Percentiles rank a stretch among this genome's conserved stretches.
These are phyloP conservation scores for Uromyces viciae-fabae DNA, from an alignment of 1,284 basidiomycete genomes.

Conservation along the genomic window DNA sequence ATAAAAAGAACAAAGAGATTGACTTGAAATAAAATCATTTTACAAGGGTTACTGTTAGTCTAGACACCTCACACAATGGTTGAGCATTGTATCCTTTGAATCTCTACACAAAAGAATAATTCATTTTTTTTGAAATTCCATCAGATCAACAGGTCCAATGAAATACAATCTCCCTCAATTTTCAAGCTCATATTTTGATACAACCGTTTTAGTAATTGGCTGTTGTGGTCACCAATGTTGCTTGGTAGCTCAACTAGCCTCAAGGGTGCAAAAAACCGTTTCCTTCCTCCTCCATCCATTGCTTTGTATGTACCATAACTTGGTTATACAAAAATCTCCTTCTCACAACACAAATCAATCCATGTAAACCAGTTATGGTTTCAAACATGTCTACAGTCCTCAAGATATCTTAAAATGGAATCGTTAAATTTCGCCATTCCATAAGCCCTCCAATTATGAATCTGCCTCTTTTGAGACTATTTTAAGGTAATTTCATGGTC, in stretches of 20 bases:
- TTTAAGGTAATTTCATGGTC: neutral
- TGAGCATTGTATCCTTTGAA: too few relatives aligned
- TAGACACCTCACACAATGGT: neutral
- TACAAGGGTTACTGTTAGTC: conserved; percentile 29
- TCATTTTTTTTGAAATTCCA: neutral
- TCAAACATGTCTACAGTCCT: conserved; percentile 35
- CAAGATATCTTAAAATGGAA: conserved; percentile 39
- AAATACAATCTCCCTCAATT: conserved; percentile 33
- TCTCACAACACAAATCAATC: too few relatives aligned
- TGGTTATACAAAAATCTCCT: too few relatives aligned
- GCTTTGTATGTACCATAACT: too few relatives aligned
- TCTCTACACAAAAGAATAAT: neutral
- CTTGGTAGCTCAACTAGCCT: conserved; percentile 29
- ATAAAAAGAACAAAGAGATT: too few relatives aligned
- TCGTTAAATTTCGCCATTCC: conserved; percentile 34
- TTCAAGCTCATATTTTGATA: neutral
- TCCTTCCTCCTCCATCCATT: neutral
- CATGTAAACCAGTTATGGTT: conserved; percentile 36
- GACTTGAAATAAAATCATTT: too few relatives aligned
- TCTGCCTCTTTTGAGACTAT: neutral
- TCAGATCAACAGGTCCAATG: conserved; percentile 22
- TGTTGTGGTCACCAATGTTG: conserved; percentile 19
- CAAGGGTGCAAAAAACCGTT: neutral
- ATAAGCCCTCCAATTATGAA: conserved; percentile 15
- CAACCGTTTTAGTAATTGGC: conserved; percentile 25